phyloP scores from a whole-genome alignment of 495 filamentous ascomycete species.

The Lasiosphaeria ovina region DNA sequence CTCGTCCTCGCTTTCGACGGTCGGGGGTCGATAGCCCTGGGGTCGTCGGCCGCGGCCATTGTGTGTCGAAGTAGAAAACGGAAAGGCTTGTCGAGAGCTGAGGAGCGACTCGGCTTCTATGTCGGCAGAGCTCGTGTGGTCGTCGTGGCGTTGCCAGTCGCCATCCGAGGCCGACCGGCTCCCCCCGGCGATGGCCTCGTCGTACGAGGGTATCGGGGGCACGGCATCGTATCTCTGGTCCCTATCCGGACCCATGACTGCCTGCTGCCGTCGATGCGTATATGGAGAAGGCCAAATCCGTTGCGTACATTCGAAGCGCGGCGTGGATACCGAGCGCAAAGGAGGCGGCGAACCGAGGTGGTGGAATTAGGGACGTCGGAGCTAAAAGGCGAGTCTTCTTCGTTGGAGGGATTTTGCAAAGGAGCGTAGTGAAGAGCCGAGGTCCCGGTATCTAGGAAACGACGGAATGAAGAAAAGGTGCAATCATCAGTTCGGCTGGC shows the following conservation, averaged over 20 bases:
- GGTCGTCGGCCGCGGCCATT: constrained; percentile 38
- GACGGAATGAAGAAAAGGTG: constrained; percentile 10
- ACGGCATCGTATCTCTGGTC: constrained; percentile 57
- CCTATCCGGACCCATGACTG: constrained; percentile 44
- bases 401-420: constrained; percentile 13
- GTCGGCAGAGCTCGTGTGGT: constrained; percentile 24
- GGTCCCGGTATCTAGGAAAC: constrained; percentile 14
- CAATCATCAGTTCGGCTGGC: constrained; percentile 30
- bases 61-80: constrained; percentile 24
- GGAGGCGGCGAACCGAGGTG: background rate
- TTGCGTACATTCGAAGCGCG: constrained; percentile 21
- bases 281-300: background rate
- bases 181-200: constrained; percentile 69
- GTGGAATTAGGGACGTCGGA: background rate
- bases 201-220: constrained; percentile 87
- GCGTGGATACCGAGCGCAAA: background rate
- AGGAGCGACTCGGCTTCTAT: constrained; percentile 61
- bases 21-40: constrained; percentile 67
- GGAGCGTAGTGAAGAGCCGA: constrained; percentile 14
- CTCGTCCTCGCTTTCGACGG: constrained; percentile 62
- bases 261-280: constrained; percentile 10
- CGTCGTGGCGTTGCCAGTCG: constrained; percentile 20
- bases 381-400: background rate
- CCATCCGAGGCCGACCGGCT: constrained; percentile 17
- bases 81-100: constrained; percentile 36